Base-by-base conservation (phyloP, 2,329 filamentous ascomycete genomes). In the Hypomyces rosellus region DNA sequence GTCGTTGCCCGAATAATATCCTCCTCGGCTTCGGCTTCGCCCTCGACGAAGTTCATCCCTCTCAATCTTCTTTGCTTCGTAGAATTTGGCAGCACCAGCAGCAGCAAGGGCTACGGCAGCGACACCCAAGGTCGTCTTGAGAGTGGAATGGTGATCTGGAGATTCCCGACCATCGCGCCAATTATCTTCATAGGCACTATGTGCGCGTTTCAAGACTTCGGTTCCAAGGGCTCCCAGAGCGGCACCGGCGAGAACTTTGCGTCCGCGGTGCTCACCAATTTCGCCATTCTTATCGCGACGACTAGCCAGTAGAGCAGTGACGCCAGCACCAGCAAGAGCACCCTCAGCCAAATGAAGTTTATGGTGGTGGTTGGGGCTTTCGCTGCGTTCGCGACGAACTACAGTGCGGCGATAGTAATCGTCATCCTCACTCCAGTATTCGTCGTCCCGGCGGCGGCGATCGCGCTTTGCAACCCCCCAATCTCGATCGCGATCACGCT, bases 41-140 rank as follows among this genome's bases (percentile, higher is more conserved):
- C 82, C 82, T 45, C 82, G 77, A 30, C 55, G 68, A 13, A 73
- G 64, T 58, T 84, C 81, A 55, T 83, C 81, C 59, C 77, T 80
- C 41, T 84, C 78, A 41, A 77, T 65, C 60, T 80, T 82, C 64
- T 74, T 78, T 57, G 76, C 74, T 55, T 83, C 76, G 61, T 80
- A 77, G 59, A 83, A 84, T 61, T 84, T 84, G 54, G 80, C 75
- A 5, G 81, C 81, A n/a, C 81, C 82, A 3, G 81, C 81, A 16
- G 82, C 78, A 7, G 81, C 82, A 20, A 85, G 71, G 14, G 81
- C 81, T 18, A 82, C 80, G 9, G 81, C 81, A 8, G 82, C 82
- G 39, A 84, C 72, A 33, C 81, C 82, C 18, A 85, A 69, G 18
- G 80, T 81, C 1, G 79, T 82, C 63, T 82, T 82, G 49, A 85